These are phyloP conservation scores for Ascochyta rabiei DNA, from an alignment of 2,329 filamentous ascomycete species.

Conservation along the genomic window DNA sequence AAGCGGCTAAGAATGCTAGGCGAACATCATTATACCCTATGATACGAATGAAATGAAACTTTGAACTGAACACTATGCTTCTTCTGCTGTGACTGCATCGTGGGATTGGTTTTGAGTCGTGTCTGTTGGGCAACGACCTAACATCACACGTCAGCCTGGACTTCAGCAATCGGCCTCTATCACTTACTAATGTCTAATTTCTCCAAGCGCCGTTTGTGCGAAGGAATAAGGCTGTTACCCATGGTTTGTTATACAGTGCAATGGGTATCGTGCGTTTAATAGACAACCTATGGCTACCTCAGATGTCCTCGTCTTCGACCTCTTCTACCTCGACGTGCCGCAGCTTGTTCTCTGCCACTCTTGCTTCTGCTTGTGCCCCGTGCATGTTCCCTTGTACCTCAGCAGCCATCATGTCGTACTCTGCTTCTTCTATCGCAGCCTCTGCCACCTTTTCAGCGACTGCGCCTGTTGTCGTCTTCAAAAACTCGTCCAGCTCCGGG, in stretches of 20 bases:
- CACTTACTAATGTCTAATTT: no score
- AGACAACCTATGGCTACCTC: conserved; percentile 1
- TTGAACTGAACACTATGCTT: no score
- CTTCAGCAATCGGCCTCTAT: no score
- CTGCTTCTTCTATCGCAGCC: conserved; percentile 46
- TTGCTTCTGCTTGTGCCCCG: conserved; percentile 38
- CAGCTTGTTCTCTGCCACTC: conserved; percentile 43
- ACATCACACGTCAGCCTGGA: not conserved
- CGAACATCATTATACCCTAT: conserved; percentile 17
- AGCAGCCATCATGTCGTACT: conserved; percentile 49
- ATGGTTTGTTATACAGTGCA: not conserved
- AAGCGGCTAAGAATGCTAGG: conserved; percentile 13
- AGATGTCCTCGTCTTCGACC: conserved; percentile 53
- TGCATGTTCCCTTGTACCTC: conserved; percentile 43
- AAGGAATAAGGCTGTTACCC: not conserved
- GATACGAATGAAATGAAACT: conserved; percentile 14
- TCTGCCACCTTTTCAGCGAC: conserved; percentile 40
- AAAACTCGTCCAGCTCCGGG: conserved; percentile 37
- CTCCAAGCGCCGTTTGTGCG: not conserved
- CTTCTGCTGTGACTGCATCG: no score
- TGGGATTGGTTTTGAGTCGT: not conserved
- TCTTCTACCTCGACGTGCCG: conserved; percentile 55
- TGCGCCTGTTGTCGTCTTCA: conserved; percentile 33
- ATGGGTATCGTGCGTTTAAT: not conserved
- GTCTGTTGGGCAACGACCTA: not conserved